phyloP scores from a whole-genome alignment of 2,329 filamentous ascomycete species.

The Dactylellina leptospora region DNA sequence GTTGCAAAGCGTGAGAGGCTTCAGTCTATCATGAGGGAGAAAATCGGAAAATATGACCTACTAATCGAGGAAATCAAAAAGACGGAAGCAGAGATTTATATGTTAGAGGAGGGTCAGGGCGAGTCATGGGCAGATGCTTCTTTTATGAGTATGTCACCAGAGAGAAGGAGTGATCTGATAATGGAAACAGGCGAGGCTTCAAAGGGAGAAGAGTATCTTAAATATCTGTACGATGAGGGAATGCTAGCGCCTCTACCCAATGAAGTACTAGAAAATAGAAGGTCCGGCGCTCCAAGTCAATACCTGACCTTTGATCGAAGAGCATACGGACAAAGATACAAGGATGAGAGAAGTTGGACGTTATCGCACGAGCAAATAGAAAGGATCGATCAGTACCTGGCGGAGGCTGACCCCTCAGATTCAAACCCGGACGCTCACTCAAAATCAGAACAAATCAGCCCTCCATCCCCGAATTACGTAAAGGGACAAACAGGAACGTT shows the following conservation, averaged over 20 bases:
- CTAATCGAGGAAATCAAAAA: conserved; percentile 25
- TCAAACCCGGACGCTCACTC: no score
- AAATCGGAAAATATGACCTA: neutral
- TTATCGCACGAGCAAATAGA: neutral
- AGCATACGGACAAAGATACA: neutral
- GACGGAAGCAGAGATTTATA: conserved; percentile 28
- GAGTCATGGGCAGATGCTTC: conserved; percentile 30
- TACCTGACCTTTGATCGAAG: no score
- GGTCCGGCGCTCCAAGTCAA: no score
- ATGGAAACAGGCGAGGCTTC: neutral
- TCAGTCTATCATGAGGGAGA: neutral
- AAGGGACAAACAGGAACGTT: neutral
- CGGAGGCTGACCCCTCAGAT: no score
- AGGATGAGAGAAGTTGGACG: neutral
- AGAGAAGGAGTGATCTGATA: neutral
- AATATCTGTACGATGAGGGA: no score
- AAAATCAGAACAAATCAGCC: no score
- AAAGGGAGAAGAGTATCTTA: neutral
- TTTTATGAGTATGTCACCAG: neutral
- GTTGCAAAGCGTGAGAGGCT: neutral
- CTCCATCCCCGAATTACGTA: no score
- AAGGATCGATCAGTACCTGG: neutral
- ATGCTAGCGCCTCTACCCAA: no score
- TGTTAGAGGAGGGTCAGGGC: conserved; percentile 34
- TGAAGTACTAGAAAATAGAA: no score